Conservation (phyloP, 2,329 filamentous ascomycete genomes). For the Epichloe aotearoae region DNA sequence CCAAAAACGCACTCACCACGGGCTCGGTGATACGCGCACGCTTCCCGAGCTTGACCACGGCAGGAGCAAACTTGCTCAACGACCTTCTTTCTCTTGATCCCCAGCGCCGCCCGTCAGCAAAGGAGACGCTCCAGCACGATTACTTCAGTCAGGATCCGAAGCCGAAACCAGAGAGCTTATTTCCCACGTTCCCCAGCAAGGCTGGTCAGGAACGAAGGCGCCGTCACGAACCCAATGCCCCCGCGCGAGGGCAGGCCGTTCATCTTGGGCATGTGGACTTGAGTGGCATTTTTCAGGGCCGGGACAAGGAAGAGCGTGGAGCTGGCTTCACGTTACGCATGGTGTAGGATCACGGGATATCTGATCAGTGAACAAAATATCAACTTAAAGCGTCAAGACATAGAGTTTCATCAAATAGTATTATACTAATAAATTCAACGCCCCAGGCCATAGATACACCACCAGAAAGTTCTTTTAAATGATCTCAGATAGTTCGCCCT, state of each 20-base stretch:
- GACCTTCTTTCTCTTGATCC: constrained; percentile 66
- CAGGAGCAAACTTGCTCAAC: constrained; percentile 57
- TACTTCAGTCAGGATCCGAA: constrained; percentile 87
- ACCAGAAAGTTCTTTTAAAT: neutral
- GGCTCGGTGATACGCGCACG: constrained; percentile 53
- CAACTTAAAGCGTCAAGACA: neutral
- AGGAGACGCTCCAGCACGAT: constrained; percentile 60
- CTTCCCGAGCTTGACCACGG: constrained; percentile 69
- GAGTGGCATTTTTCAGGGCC: constrained; percentile 55
- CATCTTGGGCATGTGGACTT: constrained; percentile 48
- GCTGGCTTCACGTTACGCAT: constrained; percentile 55
- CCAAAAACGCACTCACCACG: constrained; percentile 28
- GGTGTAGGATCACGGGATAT: constrained; percentile 18
- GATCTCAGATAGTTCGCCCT: neutral
- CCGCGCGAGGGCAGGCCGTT: constrained; percentile 57
- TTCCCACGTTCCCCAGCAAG: constrained; percentile 93
- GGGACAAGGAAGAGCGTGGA: constrained; percentile 50
- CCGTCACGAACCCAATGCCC: constrained; percentile 64
- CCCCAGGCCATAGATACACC: constrained; percentile 1
- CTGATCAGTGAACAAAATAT: neutral
- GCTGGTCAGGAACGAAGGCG: constrained; percentile 79
- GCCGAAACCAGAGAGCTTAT: constrained; percentile 82
- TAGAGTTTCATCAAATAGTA: neutral
- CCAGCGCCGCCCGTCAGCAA: constrained; percentile 52
- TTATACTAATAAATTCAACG: constrained; percentile 1